Conservation (phyloP, 768 basidiomycete species). For the Naganishia friedmannii region DNA sequence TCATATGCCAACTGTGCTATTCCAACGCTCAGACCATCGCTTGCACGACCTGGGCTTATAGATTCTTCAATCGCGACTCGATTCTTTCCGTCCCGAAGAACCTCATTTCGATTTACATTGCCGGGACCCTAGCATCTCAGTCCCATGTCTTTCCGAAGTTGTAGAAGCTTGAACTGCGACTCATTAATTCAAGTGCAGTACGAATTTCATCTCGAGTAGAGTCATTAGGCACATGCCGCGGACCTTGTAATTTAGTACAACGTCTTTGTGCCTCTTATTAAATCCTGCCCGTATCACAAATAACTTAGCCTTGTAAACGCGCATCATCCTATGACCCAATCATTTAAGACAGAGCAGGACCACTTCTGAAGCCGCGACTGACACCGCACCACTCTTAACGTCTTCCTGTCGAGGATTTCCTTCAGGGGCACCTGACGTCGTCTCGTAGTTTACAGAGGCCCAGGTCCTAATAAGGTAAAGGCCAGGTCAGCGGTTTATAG, state of each 20-base stretch:
- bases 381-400: neutral
- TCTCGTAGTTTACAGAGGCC: constrained; percentile 22
- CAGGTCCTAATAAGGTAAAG: constrained; percentile 13
- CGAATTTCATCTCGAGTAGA: neutral
- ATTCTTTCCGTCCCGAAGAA: too few relatives aligned
- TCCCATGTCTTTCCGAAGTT: too few relatives aligned
- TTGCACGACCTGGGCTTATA: too few relatives aligned
- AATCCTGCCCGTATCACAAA: neutral
- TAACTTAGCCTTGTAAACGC: neutral
- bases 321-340: neutral
- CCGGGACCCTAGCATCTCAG: too few relatives aligned
- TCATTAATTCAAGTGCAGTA: neutral
- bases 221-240: neutral
- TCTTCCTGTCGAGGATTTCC: constrained; percentile 7
- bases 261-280: neutral
- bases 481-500: neutral
- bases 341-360: constrained; percentile 22
- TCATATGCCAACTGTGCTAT: too few relatives aligned
- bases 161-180: too few relatives aligned
- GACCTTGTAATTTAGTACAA: neutral
- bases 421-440: constrained; percentile 13
- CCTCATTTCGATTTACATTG: too few relatives aligned
- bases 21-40: too few relatives aligned
- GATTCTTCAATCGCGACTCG: too few relatives aligned
- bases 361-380: constrained; percentile 22